phyloP scores from a whole-genome alignment of 2,329 filamentous ascomycete genomes.

The Kalaharituber pfeilii region DNA sequence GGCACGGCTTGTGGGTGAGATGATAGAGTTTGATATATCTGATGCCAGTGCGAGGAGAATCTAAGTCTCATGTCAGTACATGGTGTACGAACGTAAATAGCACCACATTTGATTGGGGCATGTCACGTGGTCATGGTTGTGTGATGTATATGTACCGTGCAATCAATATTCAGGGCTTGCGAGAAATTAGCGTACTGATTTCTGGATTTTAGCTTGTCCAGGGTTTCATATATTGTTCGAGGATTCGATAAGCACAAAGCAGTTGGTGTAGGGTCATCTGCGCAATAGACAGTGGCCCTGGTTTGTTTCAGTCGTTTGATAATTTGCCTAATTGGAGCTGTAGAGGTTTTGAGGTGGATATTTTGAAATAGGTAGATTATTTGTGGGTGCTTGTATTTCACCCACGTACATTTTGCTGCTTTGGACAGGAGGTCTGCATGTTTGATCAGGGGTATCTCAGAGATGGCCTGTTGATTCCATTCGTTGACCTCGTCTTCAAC shows the following conservation, averaged over 20 bases:
- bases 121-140: neutral
- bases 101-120: too few species aligned
- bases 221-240: conserved; percentile 13
- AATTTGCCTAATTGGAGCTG: conserved; percentile 33
- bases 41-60: conserved; percentile 56
- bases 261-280: conserved; percentile 23
- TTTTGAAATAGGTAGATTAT: conserved; percentile 45
- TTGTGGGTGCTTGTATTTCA: conserved; percentile 42
- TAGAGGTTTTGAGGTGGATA: conserved; percentile 31
- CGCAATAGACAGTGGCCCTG: conserved; percentile 30
- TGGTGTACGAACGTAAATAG: too few species aligned
- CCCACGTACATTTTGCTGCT: conserved; percentile 39
- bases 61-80: too few species aligned
- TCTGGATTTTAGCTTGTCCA: conserved; percentile 16
- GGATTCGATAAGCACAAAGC: conserved; percentile 12
- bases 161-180: conserved; percentile 24
- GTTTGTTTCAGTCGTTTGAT: conserved; percentile 41
- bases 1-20: conserved; percentile 27
- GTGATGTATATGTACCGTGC: conserved; percentile 27
- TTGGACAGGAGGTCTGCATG: conserved; percentile 41
- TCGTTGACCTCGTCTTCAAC: conserved; percentile 4
- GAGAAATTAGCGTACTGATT: conserved; percentile 20
- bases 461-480: neutral
- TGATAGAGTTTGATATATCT: conserved; percentile 46
- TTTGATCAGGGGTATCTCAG: conserved; percentile 40